These are phyloP conservation scores for Ophiostoma ulmi DNA, from an alignment of 2,329 filamentous ascomycete species.

Conservation along the genomic window DNA sequence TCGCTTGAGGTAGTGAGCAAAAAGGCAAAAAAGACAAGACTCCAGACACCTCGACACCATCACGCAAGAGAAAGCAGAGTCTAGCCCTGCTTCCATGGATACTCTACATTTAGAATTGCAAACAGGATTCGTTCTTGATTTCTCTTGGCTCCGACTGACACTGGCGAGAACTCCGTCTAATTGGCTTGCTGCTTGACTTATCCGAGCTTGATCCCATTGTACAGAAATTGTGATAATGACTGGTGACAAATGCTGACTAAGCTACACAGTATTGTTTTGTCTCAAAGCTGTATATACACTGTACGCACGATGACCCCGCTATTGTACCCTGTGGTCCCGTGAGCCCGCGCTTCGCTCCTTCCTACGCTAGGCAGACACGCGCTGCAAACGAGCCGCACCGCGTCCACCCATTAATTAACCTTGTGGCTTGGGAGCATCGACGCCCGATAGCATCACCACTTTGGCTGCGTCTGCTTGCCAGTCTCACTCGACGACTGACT, in stretches of 20 bases:
- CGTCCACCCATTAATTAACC: conserved; percentile 6
- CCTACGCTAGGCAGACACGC: conserved; percentile 25
- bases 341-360: conserved; percentile 22
- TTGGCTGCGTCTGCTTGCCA: conserved; percentile 6
- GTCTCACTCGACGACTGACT: background rate
- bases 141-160: too few species aligned
- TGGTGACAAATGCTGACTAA: too few species aligned
- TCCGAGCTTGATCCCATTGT: background rate
- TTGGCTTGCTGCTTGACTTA: background rate
- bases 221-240: too few species aligned
- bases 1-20: too few species aligned
- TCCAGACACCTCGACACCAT: too few species aligned
- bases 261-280: too few species aligned
- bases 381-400: conserved; percentile 3
- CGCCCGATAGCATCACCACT: conserved; percentile 4
- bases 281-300: background rate
- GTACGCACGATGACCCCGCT: background rate
- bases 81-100: background rate
- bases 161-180: too few species aligned
- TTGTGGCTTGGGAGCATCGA: background rate
- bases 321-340: conserved; percentile 21
- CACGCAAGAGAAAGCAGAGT: background rate
- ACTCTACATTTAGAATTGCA: background rate
- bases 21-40: too few species aligned
- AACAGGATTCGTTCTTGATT: background rate